Evolutionary conservation across 148 eudicot genomes (phyloP), one percentile per base, ranked within the genome.

Genomic region (Fagopyrum esculentum): DNA sequence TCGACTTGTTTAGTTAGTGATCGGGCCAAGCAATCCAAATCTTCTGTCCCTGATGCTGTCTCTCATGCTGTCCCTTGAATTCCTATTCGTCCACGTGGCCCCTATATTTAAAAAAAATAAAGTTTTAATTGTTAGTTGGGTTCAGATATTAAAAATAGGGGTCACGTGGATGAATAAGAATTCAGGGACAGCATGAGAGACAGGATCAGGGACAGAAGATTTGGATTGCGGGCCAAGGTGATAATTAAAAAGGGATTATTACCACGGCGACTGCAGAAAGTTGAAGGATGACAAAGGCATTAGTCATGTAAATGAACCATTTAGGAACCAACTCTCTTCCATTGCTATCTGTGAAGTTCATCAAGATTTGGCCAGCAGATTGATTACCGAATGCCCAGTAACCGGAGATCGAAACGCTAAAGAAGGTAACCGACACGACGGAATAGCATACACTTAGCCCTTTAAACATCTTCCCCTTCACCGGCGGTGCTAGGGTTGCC

Each of bases 361-460:
- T 82, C 26, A 91, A 81, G 74, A 91, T 78, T 35, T 85, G 83
- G 16, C 77, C 76, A 9, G 78, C 73, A 29, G 90, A 59, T 52
- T 84, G 74, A 77, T 91, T 89, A 9, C 93, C 97, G 74, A 91
- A 91, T 40, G 93, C 93, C 97, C 97, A 91, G 35, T 87, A 91
- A 1, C 97, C 93, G 7, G 97, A 87, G 26, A 88, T 76, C 4
- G 87, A 87, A 4, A 91, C 97, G 17, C 90, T 87, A 73, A 85
- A 87, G 77, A 86, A 91, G 4, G 91, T 91, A 0, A 82, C 48
- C 15, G 83, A 44, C 11, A 91, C 87, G 2, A 91, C 86, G 0
- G 85, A 22, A 29, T 91, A 91, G 72, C 97, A 91, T 4, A 89
- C 72, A 15, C 84, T 35, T 29, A 91, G 71, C 29, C 94, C 97